Evolutionary conservation across 306 rosid species (phyloP).

Genomic region (Cyclanthera cordifolia): DNA sequence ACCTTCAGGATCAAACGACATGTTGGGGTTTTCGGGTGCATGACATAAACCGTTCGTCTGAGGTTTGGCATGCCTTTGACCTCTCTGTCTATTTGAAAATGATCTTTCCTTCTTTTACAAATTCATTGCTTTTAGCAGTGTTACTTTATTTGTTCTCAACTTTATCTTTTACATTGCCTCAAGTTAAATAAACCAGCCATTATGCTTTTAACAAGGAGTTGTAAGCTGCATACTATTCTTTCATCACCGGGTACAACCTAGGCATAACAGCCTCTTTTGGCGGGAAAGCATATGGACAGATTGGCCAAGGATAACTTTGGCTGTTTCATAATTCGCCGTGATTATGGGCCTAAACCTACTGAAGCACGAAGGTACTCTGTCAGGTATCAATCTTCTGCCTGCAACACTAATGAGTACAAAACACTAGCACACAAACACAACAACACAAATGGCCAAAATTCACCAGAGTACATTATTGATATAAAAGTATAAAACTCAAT

Average conservation of each 20-base stretch:
- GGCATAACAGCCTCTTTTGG: conserved; percentile 89
- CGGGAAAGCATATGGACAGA: conserved; percentile 95
- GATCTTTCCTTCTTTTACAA: background rate
- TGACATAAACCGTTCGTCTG: background rate
- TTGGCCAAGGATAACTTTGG: conserved; percentile 92
- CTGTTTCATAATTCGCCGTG: conserved; percentile 88
- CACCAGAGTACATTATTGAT: no score
- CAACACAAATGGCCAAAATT: no score
- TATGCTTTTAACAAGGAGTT: background rate
- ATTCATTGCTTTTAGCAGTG: background rate
- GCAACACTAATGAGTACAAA: no score
- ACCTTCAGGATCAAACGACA: background rate
- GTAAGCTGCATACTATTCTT: background rate
- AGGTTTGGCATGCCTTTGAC: background rate
- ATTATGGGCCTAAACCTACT: conserved; percentile 89
- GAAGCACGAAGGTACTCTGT: no score
- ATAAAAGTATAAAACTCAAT: no score
- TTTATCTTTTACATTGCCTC: background rate
- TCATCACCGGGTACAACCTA: conserved; percentile 36
- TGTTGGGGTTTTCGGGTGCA: background rate
- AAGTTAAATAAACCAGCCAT: background rate
- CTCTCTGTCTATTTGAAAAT: background rate
- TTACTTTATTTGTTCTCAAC: background rate
- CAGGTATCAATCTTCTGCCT: no score
- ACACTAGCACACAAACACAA: no score